A percentile compares a stretch with the other conserved stretches of the same genome.
phyloP scores from a whole-genome alignment of 306 rosid genomes.

The Canavalia gladiata region DNA sequence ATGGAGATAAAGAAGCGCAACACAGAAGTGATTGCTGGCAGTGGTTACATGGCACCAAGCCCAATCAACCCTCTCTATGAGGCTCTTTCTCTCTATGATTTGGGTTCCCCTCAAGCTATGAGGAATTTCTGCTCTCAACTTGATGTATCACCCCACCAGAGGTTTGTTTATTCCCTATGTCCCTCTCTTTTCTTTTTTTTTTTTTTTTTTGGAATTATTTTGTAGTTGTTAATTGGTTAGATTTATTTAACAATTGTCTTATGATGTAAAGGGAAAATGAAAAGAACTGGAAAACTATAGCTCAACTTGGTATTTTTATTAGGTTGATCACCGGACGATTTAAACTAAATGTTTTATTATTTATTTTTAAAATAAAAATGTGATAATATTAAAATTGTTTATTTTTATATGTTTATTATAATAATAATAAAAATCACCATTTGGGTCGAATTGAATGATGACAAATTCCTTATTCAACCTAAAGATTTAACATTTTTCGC shows the following conservation, averaged over 20 bases:
- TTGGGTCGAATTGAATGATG: too few species aligned
- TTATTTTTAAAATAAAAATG: too few species aligned
- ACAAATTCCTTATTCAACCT: too few species aligned
- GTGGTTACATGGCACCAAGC: constrained; percentile 61
- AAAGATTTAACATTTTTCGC: too few species aligned
- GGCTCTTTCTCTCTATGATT: constrained; percentile 63
- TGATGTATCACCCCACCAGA: constrained; percentile 54
- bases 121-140: constrained; percentile 59
- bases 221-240: too few species aligned
- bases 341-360: too few species aligned
- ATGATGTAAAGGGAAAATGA: background rate
- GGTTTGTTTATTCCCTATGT: constrained; percentile 39
- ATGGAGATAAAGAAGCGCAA: constrained; percentile 63
- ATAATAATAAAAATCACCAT: too few species aligned
- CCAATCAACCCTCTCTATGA: constrained; percentile 60
- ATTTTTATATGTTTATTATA: too few species aligned
- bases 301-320: background rate
- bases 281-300: background rate
- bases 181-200: background rate
- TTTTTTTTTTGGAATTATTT: background rate
- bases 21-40: constrained; percentile 54
- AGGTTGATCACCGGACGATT: too few species aligned
- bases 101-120: constrained; percentile 56
- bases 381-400: too few species aligned
- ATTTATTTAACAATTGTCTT: background rate